Percentiles rank a stretch among this genome's conserved stretches.
Evolutionary conservation across 2,329 filamentous ascomycete genomes (phyloP).

Genomic region (Trichoderma endophyticum): DNA sequence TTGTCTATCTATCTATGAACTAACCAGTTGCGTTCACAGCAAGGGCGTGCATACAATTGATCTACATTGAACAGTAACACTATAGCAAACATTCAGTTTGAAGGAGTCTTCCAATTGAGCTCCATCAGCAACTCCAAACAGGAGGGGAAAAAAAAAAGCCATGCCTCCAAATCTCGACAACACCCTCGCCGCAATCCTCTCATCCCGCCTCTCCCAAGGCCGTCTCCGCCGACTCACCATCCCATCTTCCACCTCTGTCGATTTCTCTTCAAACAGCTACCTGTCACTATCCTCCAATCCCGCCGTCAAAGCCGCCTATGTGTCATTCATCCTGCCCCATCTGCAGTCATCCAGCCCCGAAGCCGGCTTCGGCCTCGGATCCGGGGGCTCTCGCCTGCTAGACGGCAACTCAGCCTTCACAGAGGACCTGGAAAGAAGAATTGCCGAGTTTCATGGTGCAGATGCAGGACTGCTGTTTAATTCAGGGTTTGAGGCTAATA

Average conservation of each 20-base stretch:
- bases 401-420: constrained; percentile 49
- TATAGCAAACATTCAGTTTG: not conserved
- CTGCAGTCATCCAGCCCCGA: constrained; percentile 27
- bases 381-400: constrained; percentile 51
- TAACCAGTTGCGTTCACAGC: not conserved
- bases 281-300: constrained; percentile 65
- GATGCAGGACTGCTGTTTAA: constrained; percentile 50
- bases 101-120: not conserved
- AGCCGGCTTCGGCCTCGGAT: constrained; percentile 37
- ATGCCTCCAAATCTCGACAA: constrained; percentile 28
- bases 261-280: constrained; percentile 77
- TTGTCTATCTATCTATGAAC: not conserved
- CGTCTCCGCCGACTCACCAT: constrained; percentile 48
- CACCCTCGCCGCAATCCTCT: constrained; percentile 28
- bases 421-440: constrained; percentile 44
- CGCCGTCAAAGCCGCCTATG: constrained; percentile 60
- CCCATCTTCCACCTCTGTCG: constrained; percentile 64
- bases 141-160: not conserved
- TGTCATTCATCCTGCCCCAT: constrained; percentile 46
- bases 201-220: constrained; percentile 31
- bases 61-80: not conserved
- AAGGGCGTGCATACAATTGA: not conserved
- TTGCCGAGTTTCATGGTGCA: constrained; percentile 48
- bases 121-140: not conserved
- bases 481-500: constrained; percentile 65